phyloP scores from a whole-genome alignment of 2,329 filamentous ascomycete genomes.

The Escovopsis weberi region DNA sequence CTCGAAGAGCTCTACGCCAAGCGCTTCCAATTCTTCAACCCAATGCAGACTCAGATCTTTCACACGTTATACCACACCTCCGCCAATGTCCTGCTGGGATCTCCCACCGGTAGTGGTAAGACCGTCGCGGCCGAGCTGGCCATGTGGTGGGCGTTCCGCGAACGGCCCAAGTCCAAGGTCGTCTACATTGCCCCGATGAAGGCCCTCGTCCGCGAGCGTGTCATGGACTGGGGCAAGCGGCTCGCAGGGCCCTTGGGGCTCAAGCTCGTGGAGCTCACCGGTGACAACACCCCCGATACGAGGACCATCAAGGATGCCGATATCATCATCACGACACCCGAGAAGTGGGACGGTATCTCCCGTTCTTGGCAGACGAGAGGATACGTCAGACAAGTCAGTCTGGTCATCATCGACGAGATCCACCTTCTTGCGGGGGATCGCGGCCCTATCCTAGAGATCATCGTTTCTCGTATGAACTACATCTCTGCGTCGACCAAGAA shows the following conservation, averaged over 20 bases:
- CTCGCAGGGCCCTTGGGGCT: slow-evolving; percentile 72
- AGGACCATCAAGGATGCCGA: slow-evolving; percentile 90
- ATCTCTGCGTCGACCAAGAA: slow-evolving; percentile 89
- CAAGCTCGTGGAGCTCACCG: slow-evolving; percentile 88
- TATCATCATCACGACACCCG: slow-evolving; percentile 97
- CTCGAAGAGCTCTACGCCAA: slow-evolving; percentile 80
- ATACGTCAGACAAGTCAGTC: slow-evolving; percentile 84
- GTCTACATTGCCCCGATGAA: slow-evolving; percentile 99
- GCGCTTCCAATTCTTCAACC: slow-evolving; percentile 93
- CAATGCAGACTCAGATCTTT: slow-evolving; percentile 98
- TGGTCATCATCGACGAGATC: slow-evolving; percentile 98
- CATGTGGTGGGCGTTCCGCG: slow-evolving; percentile 99
- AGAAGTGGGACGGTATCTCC: slow-evolving; percentile 99
- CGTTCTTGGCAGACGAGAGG: slow-evolving; percentile 97
- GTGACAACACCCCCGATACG: slow-evolving; percentile 94
- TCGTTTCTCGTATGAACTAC: slow-evolving; percentile 91
- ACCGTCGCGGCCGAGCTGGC: slow-evolving; percentile 90
- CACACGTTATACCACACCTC: slow-evolving; percentile 88
- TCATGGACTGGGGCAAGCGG: slow-evolving; percentile 83
- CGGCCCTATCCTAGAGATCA: slow-evolving; percentile 95
- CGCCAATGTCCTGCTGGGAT: slow-evolving; percentile 85
- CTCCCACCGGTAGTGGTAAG: slow-evolving; percentile 93
- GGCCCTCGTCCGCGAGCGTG: slow-evolving; percentile 86
- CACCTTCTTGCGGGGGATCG: slow-evolving; percentile 92
- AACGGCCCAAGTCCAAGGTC: slow-evolving; percentile 88